Base-by-base conservation (phyloP, 768 basidiomycete genomes). In the Leccinum rimulosum region DNA sequence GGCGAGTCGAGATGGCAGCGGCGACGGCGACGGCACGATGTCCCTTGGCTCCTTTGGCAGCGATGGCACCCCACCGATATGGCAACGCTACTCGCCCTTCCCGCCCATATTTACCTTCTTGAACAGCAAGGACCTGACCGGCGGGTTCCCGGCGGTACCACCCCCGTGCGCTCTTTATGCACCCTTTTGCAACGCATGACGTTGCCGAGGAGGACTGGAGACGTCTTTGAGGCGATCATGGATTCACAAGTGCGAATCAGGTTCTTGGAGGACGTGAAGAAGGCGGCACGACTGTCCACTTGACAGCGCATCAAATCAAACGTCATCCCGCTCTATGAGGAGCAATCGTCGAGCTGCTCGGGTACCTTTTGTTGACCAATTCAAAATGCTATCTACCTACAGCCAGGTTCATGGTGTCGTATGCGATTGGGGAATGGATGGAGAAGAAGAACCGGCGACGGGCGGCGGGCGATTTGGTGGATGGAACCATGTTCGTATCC, bases 201-300 rank as follows among this genome's bases (percentile, higher is more conserved):
- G 68, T 85, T 7, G 62, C 52, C 0, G 77, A 84, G 66, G 84
- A 85, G 66, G 84, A 85, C 65, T 84, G 84, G 84, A 64, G 69
- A 43, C 72, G 74, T 8, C 1, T 50, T 22, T 15, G 7, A 9
- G n/a, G 10, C 11, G n/a, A 12, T 27, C 17, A 11, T 11, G 5
- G 45, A 17, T 25, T 27, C 31, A 33, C 19, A 1, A 28, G n/a
- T 27, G 8, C 14, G 6, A 12, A 3, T 4, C n/a, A 55, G 80
- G 7, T 82, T 82, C 55, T 57, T 82, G 60, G 58, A 56, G 2
- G 76, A 80, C 22, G 40, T 81, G 25, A 73, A 74, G 9, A 59
- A 61, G 55, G 68, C 71, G 25, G 77, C 68, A 12, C 63, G 64
- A 2, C 68, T 81, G 31, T 70, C 78, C 3, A 58, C 64, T 3